Evolutionary conservation across 2,329 filamentous ascomycete genomes (phyloP).

Genomic region (Basipetospora chlamydospora): DNA sequence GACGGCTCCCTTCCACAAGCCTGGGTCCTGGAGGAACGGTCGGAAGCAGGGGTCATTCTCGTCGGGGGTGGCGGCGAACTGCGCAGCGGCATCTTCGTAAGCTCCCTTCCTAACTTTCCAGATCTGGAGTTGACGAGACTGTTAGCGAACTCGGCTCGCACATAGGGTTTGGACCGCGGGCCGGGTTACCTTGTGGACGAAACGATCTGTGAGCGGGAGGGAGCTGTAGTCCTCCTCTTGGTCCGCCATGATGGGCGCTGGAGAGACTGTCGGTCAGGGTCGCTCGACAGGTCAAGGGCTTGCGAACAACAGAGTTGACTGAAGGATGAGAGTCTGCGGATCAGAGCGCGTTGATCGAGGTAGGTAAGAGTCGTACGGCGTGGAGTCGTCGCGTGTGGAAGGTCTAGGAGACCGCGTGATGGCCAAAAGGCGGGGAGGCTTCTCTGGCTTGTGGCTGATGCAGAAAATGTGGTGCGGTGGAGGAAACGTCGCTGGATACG

Average conservation of each 20-base stretch:
- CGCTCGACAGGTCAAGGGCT: too few species aligned
- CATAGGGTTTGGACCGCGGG: too few species aligned
- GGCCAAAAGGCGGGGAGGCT: too few species aligned
- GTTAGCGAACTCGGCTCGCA: conserved; percentile 6
- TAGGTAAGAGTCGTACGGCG: too few species aligned
- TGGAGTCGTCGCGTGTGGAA: too few species aligned
- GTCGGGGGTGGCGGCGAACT: conserved; percentile 71
- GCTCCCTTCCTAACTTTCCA: conserved; percentile 96
- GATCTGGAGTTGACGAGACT: conserved; percentile 31
- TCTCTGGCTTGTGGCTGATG: too few species aligned
- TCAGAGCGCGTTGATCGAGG: too few species aligned
- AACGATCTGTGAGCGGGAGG: conserved; percentile 65
- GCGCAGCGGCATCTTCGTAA: conserved; percentile 83
- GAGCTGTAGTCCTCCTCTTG: conserved; percentile 70
- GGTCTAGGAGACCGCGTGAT: too few species aligned
- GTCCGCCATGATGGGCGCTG: conserved; percentile 51
- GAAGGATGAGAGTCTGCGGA: neutral
- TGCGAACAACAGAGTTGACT: neutral
- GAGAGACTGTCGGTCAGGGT: too few species aligned
- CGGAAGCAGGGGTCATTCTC: conserved; percentile 76
- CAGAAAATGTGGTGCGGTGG: too few species aligned
- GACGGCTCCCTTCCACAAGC: conserved; percentile 83
- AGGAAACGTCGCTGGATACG: too few species aligned
- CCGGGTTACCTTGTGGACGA: conserved; percentile 73
- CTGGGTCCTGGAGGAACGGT: conserved; percentile 72